Base-by-base conservation (phyloP, 2,329 filamentous ascomycete genomes). In the Rugonectria rugulosa region DNA sequence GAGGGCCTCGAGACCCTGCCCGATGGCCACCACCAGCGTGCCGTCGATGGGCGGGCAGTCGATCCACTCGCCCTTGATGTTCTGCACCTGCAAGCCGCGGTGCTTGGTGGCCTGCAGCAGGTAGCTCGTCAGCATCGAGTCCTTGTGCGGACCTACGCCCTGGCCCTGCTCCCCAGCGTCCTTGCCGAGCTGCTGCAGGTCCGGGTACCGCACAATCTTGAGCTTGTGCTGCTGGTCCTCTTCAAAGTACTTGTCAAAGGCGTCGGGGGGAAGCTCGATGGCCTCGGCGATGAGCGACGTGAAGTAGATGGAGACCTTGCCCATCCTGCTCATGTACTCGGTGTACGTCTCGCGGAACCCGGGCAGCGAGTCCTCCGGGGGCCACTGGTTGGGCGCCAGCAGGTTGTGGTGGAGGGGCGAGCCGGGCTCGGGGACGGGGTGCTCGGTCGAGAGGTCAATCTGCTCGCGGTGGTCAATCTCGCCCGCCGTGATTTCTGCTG, bases 151-250 rank as follows among this genome's bases (percentile, higher is more conserved):
- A 0, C 90, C 91, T 0, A 93, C 88, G 64, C 78, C 85, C 64
- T 88, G 85, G 27, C 80, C 79, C 60, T 81, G 72, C 19, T 67
- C 69, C 32, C 71, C 75, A 3, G 68, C 72, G 17, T 62, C 71
- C 3, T 80, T 71, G 0, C 81, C 83, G 2, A 90, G 75, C 70
- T 86, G 81, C n/a, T 77, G 73, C 11, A 84, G 73, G 70, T 95
- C 91, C 0, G 92, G 92, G 69, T 95, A 96, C 76, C 90, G 91
- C 57, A 96, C 88, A 56, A 96, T 88, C 78, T 96, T 96, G 67
- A 96, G 81, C 78, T 96, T 96, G 77, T 96, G 91, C 76, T 95
- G 91, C 77, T 84, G 79, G 64, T 82, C 72, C 78, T 81, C 65
- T 70, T 93, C 90, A 74, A 94, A 94, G 79, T 93, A 96, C 66